phyloP scores from a whole-genome alignment of 176 grass and related monocot species.

The Cenchrus fungigraminus region DNA sequence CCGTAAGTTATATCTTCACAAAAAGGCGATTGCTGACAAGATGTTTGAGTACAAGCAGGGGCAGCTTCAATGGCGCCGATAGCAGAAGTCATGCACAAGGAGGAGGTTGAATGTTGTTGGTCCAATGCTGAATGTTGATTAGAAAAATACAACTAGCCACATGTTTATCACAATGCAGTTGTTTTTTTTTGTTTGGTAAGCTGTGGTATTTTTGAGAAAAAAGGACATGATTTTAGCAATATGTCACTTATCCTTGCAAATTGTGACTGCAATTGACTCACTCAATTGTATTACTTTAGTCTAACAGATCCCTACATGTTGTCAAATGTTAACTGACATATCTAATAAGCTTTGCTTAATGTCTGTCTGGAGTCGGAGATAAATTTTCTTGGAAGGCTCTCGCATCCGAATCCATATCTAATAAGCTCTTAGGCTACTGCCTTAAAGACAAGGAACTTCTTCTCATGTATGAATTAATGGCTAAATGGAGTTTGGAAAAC shows the following conservation, averaged over 20 bases:
- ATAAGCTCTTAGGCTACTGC: conserved; percentile 84
- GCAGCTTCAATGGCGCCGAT: too few relatives aligned
- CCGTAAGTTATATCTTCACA: too few relatives aligned
- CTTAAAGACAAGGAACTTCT: conserved; percentile 79
- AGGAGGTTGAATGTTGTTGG: too few relatives aligned
- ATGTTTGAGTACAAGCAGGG: too few relatives aligned
- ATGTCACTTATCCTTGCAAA: background rate
- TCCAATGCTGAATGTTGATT: conserved; percentile 12
- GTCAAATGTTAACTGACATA: background rate
- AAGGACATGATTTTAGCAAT: background rate
- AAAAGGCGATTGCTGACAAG: too few relatives aligned
- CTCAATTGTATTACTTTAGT: conserved; percentile 3
- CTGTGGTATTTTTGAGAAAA: background rate
- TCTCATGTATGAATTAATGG: conserved; percentile 75
- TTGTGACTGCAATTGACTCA: background rate
- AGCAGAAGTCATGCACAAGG: too few relatives aligned
- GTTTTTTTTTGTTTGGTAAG: conserved; percentile 26
- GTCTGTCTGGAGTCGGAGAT: conserved; percentile 73
- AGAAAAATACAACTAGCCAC: conserved; percentile 20
- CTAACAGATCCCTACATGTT: background rate
- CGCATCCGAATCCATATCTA: conserved; percentile 65
- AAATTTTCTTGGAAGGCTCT: conserved; percentile 83
- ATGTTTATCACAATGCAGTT: conserved; percentile 49
- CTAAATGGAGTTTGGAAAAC: conserved; percentile 90
- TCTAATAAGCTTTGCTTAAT: conserved; percentile 39